These are phyloP conservation scores for Cerioporus squamosus DNA, from an alignment of 1,284 basidiomycete genomes.

Conservation along the genomic window DNA sequence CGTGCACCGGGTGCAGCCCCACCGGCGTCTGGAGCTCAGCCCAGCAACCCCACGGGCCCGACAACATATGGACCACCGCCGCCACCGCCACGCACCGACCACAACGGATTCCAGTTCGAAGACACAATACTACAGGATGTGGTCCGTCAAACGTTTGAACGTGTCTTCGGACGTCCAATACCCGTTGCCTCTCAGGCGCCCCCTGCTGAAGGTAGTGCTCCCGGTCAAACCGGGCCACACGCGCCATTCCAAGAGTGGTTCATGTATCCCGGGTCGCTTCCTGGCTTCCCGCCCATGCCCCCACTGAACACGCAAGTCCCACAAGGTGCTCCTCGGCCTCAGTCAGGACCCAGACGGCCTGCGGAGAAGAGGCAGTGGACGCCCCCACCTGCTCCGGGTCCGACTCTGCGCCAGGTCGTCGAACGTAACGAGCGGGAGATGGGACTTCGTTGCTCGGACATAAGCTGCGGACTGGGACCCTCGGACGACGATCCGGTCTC, in stretches of 20 bases:
- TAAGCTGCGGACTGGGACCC: constrained; percentile 73
- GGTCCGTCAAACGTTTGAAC: constrained; percentile 21
- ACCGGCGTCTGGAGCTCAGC: neutral
- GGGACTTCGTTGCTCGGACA: constrained; percentile 69
- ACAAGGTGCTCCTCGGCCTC: constrained; percentile 9
- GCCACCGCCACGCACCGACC: constrained; percentile 17
- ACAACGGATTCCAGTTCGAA: constrained; percentile 20
- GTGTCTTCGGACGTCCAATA: constrained; percentile 14
- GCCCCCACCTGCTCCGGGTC: constrained; percentile 42
- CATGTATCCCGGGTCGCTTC: constrained; percentile 13
- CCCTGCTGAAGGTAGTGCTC: constrained; percentile 9
- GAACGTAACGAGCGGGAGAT: constrained; percentile 68
- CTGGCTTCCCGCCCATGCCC: constrained; percentile 14
- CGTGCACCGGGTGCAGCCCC: constrained; percentile 10
- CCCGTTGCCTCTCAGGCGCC: constrained; percentile 2
- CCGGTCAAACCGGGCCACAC: constrained; percentile 5
- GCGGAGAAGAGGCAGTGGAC: constrained; percentile 39
- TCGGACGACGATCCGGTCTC: constrained; percentile 71
- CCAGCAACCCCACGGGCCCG: neutral
- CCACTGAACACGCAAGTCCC: constrained; percentile 6
- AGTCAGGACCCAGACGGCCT: constrained; percentile 8
- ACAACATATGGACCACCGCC: constrained; percentile 3
- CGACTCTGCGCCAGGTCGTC: constrained; percentile 66
- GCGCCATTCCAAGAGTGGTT: constrained; percentile 10
- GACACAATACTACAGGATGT: constrained; percentile 16